phyloP scores from a whole-genome alignment of 1,139 yeast genomes.

The Candida smagusa region DNA sequence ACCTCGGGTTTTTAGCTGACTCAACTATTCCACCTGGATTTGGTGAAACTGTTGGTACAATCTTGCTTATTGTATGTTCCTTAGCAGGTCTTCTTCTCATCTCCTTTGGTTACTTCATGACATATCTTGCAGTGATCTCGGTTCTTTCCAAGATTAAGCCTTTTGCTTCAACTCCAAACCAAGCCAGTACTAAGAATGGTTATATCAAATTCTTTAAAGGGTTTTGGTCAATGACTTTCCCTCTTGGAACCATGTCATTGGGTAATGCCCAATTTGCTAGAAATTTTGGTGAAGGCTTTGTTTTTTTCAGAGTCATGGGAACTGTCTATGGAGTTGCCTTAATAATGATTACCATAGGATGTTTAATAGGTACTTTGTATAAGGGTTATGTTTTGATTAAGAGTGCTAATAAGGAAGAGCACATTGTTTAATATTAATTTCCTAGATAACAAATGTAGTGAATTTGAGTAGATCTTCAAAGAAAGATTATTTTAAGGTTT shows the following conservation, averaged over 20 bases:
- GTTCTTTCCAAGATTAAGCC: constrained; percentile 18
- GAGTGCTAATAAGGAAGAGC: constrained; percentile 3
- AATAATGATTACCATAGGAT: constrained; percentile 31
- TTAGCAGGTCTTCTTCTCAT: constrained; percentile 14
- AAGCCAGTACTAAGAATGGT: constrained; percentile 19
- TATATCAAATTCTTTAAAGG: constrained; percentile 50
- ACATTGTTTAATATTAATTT: constrained; percentile 3
- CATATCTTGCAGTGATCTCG: constrained; percentile 18
- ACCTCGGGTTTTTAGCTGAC: not conserved
- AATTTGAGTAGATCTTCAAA: too few relatives aligned
- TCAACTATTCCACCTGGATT: not conserved
- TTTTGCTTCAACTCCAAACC: constrained; percentile 17
- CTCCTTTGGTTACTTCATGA: constrained; percentile 23
- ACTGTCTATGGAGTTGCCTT: constrained; percentile 55
- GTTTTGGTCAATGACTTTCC: constrained; percentile 91
- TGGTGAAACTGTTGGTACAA: constrained; percentile 13
- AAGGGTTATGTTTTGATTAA: constrained; percentile 2
- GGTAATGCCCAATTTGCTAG: constrained; percentile 51
- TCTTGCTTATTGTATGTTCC: constrained; percentile 23
- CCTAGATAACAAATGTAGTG: too few relatives aligned
- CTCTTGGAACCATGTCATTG: constrained; percentile 77
- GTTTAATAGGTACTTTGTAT: constrained; percentile 28
- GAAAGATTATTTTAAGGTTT: too few relatives aligned
- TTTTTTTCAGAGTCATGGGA: constrained; percentile 58
- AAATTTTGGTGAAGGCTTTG: constrained; percentile 38